These are phyloP conservation scores for Senna siamea DNA, from an alignment of 306 rosid genomes.

Conservation along the genomic window DNA sequence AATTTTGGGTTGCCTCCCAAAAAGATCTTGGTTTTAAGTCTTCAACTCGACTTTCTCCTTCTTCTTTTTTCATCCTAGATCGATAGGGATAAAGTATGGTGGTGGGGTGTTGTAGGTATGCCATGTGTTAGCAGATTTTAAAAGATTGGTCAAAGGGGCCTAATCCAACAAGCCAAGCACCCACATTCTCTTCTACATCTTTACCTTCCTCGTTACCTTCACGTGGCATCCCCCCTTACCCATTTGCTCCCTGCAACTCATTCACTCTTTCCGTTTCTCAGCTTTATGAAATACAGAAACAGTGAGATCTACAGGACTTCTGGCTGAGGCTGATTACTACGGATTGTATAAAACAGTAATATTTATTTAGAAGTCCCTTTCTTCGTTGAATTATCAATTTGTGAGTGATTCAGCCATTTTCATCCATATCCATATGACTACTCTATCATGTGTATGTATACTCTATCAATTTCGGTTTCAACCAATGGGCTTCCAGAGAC, in stretches of 20 bases:
- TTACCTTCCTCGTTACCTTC: constrained; percentile 57
- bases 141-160: constrained; percentile 74
- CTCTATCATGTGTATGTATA: no score
- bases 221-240: constrained; percentile 75
- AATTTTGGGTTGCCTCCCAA: no score
- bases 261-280: not conserved
- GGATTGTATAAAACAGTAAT: not conserved
- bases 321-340: not conserved
- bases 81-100: no score
- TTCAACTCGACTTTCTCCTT: no score
- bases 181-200: constrained; percentile 80
- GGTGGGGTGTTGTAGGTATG: no score
- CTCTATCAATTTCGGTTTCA: no score
- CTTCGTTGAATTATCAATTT: not conserved
- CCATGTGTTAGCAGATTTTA: no score
- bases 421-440: not conserved
- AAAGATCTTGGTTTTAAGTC: no score
- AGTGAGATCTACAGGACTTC: not conserved
- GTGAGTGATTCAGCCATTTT: constrained; percentile 9
- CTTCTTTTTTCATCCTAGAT: no score
- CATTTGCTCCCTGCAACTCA: constrained; percentile 48
- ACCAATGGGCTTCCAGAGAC: no score
- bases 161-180: constrained; percentile 82
- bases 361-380: not conserved
- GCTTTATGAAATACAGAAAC: not conserved